These are phyloP conservation scores for Luzula sylvatica DNA, from an alignment of 176 grass and related monocot species.

Conservation along the genomic window DNA sequence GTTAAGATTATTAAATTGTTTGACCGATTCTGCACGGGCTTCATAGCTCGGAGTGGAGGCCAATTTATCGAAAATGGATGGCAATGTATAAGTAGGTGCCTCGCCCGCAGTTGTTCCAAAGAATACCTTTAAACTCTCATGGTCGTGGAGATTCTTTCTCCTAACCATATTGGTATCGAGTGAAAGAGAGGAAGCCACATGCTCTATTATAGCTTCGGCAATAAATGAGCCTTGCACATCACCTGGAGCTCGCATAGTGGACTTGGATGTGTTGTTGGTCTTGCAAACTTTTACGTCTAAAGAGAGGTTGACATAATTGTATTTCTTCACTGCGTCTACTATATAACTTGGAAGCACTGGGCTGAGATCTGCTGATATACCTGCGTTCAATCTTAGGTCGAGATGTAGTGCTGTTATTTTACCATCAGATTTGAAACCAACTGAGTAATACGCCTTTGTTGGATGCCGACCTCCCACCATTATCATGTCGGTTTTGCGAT, in stretches of 20 bases:
- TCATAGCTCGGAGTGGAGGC: constrained; percentile 47
- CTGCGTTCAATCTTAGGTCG: constrained; percentile 43
- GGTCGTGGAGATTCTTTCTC: constrained; percentile 66
- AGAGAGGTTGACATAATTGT: constrained; percentile 65
- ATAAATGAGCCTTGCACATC: constrained; percentile 78
- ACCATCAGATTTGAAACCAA: constrained; percentile 78
- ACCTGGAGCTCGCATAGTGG: constrained; percentile 51
- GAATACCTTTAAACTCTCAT: constrained; percentile 43
- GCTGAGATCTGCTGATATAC: constrained; percentile 43
- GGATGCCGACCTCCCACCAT: constrained; percentile 66
- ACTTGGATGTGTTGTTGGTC: constrained; percentile 63
- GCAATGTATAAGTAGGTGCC: constrained; percentile 49
- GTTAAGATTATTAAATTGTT: constrained; percentile 43
- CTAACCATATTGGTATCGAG: constrained; percentile 38
- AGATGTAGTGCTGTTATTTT: constrained; percentile 55
- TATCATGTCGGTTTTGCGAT: constrained; percentile 74
- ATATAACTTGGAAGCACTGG: background rate
- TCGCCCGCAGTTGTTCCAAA: constrained; percentile 31
- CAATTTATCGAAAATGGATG: constrained; percentile 53
- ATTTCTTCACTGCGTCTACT: constrained; percentile 51
- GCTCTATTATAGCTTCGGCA: constrained; percentile 79
- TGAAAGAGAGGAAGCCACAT: constrained; percentile 46
- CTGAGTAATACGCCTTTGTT: constrained; percentile 55
- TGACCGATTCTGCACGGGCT: constrained; percentile 12
- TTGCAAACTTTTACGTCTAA: constrained; percentile 66